Conservation (phyloP, 768 basidiomycete species). For the Xerocomellus dryophilus region DNA sequence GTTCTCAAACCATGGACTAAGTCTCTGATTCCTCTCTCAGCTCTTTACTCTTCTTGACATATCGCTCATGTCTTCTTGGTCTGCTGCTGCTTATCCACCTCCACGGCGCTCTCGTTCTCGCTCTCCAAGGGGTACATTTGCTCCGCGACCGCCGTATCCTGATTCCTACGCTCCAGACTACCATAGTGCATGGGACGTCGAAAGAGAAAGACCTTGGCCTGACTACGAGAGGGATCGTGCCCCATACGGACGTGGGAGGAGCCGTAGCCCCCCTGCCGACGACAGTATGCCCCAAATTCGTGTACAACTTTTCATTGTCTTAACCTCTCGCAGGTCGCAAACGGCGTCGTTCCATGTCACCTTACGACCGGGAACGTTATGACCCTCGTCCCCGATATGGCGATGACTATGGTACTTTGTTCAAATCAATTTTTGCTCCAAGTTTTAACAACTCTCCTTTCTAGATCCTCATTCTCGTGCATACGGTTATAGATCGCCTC, state of each 20-base stretch:
- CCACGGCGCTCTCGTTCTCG: conserved; percentile 81
- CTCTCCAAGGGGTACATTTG: conserved; percentile 57
- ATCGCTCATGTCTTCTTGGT: conserved; percentile 73
- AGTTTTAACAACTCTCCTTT: conserved; percentile 11
- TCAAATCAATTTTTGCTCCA: neutral
- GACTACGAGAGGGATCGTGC: conserved; percentile 67
- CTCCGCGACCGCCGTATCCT: conserved; percentile 52
- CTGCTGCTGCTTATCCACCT: conserved; percentile 65
- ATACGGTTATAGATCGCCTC: conserved; percentile 63
- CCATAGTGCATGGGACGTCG: conserved; percentile 69
- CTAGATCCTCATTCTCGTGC: conserved; percentile 63
- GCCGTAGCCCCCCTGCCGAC: conserved; percentile 70
- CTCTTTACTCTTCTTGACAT: conserved; percentile 30
- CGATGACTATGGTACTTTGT: conserved; percentile 72
- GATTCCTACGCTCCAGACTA: conserved; percentile 59
- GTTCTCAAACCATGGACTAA: conserved; percentile 41
- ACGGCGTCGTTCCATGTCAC: conserved; percentile 68
- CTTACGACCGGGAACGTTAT: conserved; percentile 80
- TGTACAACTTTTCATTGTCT: conserved; percentile 1
- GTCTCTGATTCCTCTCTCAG: conserved; percentile 50
- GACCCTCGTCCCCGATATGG: conserved; percentile 79
- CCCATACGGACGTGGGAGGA: conserved; percentile 69
- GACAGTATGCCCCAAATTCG: conserved; percentile 46
- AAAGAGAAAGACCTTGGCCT: conserved; percentile 66
- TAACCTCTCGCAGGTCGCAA: conserved; percentile 53